Evolutionary conservation across 129 eudicot species (phyloP).

Genomic region (Helianthus tuberosus): DNA sequence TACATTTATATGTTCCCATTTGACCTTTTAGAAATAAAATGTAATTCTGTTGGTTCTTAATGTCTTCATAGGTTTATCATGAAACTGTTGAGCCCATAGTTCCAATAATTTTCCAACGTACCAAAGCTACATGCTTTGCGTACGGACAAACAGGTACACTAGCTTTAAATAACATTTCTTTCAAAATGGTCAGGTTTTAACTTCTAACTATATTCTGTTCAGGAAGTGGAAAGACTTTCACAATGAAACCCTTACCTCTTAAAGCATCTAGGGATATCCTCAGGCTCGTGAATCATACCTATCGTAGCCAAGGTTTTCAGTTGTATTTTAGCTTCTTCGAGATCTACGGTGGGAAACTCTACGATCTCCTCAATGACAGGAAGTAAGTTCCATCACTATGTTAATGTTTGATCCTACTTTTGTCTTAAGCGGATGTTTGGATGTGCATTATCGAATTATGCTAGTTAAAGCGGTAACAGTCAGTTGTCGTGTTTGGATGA

Average conservation of each 20-base stretch:
- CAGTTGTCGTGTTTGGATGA: not conserved
- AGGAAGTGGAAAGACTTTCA: slow-evolving; percentile 98
- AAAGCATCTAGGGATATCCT: slow-evolving; percentile 89
- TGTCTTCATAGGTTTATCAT: slow-evolving; percentile 68
- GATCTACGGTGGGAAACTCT: slow-evolving; percentile 96
- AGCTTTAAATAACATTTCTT: not conserved
- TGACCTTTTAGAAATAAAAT: too few relatives aligned
- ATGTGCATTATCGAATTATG: slow-evolving; percentile 1
- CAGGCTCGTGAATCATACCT: slow-evolving; percentile 88
- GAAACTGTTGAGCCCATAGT: slow-evolving; percentile 99
- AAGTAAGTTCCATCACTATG: slow-evolving; percentile 52
- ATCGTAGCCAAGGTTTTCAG: slow-evolving; percentile 93
- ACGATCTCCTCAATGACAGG: slow-evolving; percentile 82
- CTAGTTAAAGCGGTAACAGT: not conserved
- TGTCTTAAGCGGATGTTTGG: not conserved
- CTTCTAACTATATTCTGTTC: slow-evolving; percentile 24
- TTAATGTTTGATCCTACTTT: slow-evolving; percentile 1
- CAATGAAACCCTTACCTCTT: slow-evolving; percentile 96
- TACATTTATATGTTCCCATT: too few relatives aligned
- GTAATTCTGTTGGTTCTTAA: not conserved
- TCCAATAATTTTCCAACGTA: slow-evolving; percentile 96
- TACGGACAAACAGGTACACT: slow-evolving; percentile 95
- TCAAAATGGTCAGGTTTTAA: not conserved
- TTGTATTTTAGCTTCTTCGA: slow-evolving; percentile 90
- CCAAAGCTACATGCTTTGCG: slow-evolving; percentile 98